Percentiles rank a stretch among this genome's conserved stretches.
Evolutionary conservation across 2,329 filamentous ascomycete species (phyloP).

Genomic region (Talaromyces sp.): DNA sequence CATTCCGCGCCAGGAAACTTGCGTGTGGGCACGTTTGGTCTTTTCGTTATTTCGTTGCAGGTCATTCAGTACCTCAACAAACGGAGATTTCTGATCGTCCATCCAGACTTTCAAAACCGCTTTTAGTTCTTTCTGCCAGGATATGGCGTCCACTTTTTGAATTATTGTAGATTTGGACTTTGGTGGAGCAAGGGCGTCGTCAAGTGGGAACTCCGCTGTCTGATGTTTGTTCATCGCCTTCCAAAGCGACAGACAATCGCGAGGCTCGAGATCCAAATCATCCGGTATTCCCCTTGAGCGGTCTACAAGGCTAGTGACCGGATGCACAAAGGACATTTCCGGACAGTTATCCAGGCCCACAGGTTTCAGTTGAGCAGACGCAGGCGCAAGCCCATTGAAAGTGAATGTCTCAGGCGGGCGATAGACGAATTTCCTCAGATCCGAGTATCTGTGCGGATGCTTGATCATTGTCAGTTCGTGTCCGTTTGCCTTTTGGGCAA

Average conservation of each 20-base stretch:
- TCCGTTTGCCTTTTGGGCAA: conserved; percentile 59
- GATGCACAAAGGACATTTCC: conserved; percentile 60
- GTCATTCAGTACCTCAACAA: conserved; percentile 26
- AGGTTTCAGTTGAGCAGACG: neutral
- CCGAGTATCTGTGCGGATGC: conserved; percentile 66
- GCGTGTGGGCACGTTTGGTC: neutral
- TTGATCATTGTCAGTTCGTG: conserved; percentile 63
- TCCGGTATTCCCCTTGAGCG: conserved; percentile 59
- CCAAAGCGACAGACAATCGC: conserved; percentile 66
- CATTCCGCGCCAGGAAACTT: neutral
- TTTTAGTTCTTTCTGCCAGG: conserved; percentile 62
- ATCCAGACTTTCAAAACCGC: conserved; percentile 57
- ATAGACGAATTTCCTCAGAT: conserved; percentile 71
- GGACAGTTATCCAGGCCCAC: conserved; percentile 45
- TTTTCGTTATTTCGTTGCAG: neutral
- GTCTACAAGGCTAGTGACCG: conserved; percentile 59
- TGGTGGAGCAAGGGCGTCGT: neutral
- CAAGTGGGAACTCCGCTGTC: conserved; percentile 39
- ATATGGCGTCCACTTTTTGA: conserved; percentile 60
- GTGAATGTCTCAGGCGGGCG: conserved; percentile 43
- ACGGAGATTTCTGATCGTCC: conserved; percentile 48
- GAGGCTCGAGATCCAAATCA: conserved; percentile 64
- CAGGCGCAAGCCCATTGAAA: conserved; percentile 50
- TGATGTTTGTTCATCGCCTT: conserved; percentile 57
- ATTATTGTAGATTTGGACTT: conserved; percentile 37